Evolutionary conservation across 2,329 filamentous ascomycete genomes (phyloP).

Genomic region (Verticillium tricorpus): DNA sequence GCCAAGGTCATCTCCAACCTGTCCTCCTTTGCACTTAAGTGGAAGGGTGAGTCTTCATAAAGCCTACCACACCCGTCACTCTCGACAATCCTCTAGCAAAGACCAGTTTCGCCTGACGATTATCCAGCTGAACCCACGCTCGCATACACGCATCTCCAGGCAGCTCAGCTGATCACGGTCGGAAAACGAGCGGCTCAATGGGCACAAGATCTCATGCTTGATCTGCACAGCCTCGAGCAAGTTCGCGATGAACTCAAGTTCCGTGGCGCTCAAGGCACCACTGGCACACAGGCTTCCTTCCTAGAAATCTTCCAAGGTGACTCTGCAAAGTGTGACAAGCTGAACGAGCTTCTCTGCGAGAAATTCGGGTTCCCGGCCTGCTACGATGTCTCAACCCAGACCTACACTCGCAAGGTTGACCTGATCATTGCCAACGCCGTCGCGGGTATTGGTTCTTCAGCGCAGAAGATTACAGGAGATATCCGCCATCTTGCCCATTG

Average conservation of each 20-base stretch:
- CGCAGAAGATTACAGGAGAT: constrained; percentile 64
- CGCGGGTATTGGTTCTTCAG: constrained; percentile 72
- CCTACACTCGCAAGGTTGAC: constrained; percentile 73
- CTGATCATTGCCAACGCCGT: constrained; percentile 77
- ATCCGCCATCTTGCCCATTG: constrained; percentile 68
- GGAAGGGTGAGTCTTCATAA: too few species aligned
- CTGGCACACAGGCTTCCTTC: constrained; percentile 76
- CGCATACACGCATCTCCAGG: constrained; percentile 71
- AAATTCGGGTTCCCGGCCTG: constrained; percentile 48
- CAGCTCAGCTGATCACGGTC: constrained; percentile 57
- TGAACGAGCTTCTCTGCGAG: constrained; percentile 52
- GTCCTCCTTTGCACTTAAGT: too few species aligned
- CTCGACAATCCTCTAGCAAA: constrained; percentile 40
- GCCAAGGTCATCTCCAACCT: constrained; percentile 70
- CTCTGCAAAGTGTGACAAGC: constrained; percentile 42
- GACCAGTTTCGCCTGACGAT: constrained; percentile 70
- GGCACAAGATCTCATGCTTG: constrained; percentile 61
- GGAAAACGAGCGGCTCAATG: constrained; percentile 66
- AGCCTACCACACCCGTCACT: too few species aligned
- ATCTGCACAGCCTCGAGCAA: constrained; percentile 68
- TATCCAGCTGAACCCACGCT: constrained; percentile 56
- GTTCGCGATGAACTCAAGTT: constrained; percentile 67
- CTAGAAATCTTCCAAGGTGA: constrained; percentile 53
- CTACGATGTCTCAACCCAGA: constrained; percentile 60
- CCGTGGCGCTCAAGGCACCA: constrained; percentile 65